Base-by-base conservation (phyloP, 768 basidiomycete genomes). In the Boletus rufocinnamomeus region DNA sequence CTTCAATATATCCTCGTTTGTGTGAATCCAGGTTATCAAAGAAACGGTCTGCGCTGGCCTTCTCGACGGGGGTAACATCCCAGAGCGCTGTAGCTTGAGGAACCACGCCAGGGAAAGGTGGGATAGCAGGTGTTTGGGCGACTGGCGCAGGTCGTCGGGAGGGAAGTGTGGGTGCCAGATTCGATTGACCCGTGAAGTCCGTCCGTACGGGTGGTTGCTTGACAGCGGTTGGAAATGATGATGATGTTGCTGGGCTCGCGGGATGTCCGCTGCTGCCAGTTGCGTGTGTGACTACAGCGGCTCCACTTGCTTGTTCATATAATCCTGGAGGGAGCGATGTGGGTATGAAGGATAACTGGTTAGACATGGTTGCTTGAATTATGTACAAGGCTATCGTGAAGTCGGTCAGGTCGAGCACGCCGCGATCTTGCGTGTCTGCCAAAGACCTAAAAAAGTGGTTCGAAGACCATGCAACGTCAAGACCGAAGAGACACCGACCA, bases 301-400 rank as follows among this genome's bases (percentile, higher is more conserved):
- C 69, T 19, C 84, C 82, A 25, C 79, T 76, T 14, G 92, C 94
- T 73, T 90, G 87, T 61, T 96, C 93, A 67, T 95, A 95, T 21
- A 96, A 69, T 48, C 86, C 89, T 4, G 89, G 88, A 23, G 96
- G 94, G 19, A 98, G 81, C 3, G 80, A 75, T 7, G 82, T 73
- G 37, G 95, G 95, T 50, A 95, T 80, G 59, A 80, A 81, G 52
- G 86, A 77, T 55, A 93, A 76, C 60, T 88, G 83, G 55, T 84
- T 83, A 53, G 88, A 85, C 95, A 98, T 97, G 40, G 83, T 77
- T n/a, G 84, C 88, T 74, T 98, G 95, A 63, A 98, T 95, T 69
- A 98, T 84, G 73, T 93, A 93, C 95, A 97, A 95, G 41, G 89
- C 97, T 67, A 99, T 85, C 59, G 90, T 88, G 70, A 99, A 99